Base-by-base conservation (phyloP, 352 stramenopile species). In the Phytophthora citrophthora region DNA sequence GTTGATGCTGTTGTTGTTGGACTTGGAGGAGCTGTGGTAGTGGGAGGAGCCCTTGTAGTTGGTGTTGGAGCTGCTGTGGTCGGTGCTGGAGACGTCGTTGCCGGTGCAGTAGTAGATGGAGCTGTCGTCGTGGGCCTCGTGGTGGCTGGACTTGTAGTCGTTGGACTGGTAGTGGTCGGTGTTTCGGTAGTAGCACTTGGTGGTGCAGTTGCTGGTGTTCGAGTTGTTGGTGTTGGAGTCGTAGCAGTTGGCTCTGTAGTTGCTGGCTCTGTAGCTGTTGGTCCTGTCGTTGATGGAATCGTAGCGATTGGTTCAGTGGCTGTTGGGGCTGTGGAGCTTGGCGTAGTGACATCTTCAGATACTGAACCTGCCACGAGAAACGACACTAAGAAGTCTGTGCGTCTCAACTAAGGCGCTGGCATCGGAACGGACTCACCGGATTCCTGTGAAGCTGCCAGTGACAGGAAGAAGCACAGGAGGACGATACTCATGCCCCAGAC, bases 21-120 rank as follows among this genome's bases (percentile, higher is more conserved):
- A 9, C 38, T 11, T 34, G 43, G 34, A 29, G 54, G 32, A 15
- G 57, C 3, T 13, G 62, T 39, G 1, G 62, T 23, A 10, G 49
- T 5, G 3, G 51, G 3, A 8, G 51, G 3, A 6, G 54, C 39
- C n/a, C 34, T 45, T 3, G 63, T 49, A 26, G 48, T 29, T n/a
- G 64, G 16, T 6, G 44, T 45, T 18, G 56, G 31, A 0, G 43
- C 10, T 44, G 54, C 11, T 36, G 62, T 39, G 4, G 36, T 24
- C 24, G 59, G 20, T 23, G 58, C 27, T 50, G 54, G 15, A 8
- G 58, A 39, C 24, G 46, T 61, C 12, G 61, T 51, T 18, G 53
- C 8, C 16, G 61, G 49, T 12, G 47, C 18, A 18, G 58, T 68
- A 4, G 68, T 9, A 4, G 36, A 15, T 26, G 41, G 34, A 54